Evolutionary conservation across 2,329 filamentous ascomycete genomes (phyloP), one percentile per base, ranked within the genome.

Genomic region (Fusarium sp.): DNA sequence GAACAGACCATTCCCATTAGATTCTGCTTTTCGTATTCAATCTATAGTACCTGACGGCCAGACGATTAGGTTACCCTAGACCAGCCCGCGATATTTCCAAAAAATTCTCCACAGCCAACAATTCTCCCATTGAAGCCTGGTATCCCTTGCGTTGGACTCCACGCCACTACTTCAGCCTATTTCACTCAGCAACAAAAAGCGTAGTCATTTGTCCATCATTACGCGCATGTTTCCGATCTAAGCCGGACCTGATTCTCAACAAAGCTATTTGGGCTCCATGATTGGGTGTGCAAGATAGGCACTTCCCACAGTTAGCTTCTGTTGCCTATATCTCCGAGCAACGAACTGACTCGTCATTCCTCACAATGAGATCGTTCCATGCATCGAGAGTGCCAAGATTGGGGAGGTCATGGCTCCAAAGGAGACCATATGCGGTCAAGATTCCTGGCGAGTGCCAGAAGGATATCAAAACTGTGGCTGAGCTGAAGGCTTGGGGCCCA

Each of bases 401-500:
- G 27, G 65, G 27, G 46, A 60, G 56, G 14, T 14, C 42, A 50
- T 61, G 55, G 57, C 35, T 40, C 42, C 42, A 55, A 23, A 37
- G 30, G 38, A 78, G 81, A 55, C 38, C 45, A 26, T 81, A 82
- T 69, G 81, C 82, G n/a, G 80, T 78, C 20, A 78, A 75, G 41
- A 69, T 80, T 5, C 71, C 70, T 56, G 70, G 70, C 48, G 69
- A 77, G 52, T 57, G 64, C 32, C 76, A 75, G 71, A 76, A 72
- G 46, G 73, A 80, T 63, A 80, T 85, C 65, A 80, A 75, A 56
- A 85, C 86, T 2, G 78, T 91, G 44, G 86, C 89, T n/a, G 83
- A 84, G 57, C 81, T 92, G 14, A 84, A 92, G 55, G 83, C 85
- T 35, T 86, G 84, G 81, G 82, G 81, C 42, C 85, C 87, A 4